Conservation (phyloP, 2,329 filamentous ascomycete species). For the Juglanconis oblonga region DNA sequence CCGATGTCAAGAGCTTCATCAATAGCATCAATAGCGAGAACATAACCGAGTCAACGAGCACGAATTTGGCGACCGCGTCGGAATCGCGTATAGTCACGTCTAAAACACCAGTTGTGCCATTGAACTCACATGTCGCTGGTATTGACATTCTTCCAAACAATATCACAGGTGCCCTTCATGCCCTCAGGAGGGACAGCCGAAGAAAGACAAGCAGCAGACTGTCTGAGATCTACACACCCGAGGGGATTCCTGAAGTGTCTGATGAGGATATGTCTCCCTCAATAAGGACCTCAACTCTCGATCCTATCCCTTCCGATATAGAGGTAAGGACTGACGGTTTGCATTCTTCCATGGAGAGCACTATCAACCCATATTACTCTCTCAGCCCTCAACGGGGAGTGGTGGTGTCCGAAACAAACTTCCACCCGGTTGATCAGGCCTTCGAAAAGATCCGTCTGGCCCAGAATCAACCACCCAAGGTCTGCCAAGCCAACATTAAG, state of each 20-base stretch:
- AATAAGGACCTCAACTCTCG: neutral
- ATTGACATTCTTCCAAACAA: neutral
- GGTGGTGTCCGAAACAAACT: neutral
- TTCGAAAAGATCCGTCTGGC: neutral
- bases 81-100: neutral
- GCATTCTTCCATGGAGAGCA: neutral
- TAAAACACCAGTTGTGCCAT: neutral
- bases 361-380: neutral
- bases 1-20: neutral
- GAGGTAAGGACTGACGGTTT: neutral
- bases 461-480: neutral
- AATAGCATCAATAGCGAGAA: neutral
- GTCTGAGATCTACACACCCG: slow-evolving; percentile 1
- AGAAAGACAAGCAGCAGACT: slow-evolving; percentile 5
- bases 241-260: neutral
- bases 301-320: no score
- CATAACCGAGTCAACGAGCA: neutral
- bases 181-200: neutral
- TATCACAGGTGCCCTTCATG: neutral
- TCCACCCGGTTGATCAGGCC: neutral
- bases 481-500: neutral
- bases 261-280: neutral
- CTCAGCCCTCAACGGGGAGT: no score
- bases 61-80: no score
- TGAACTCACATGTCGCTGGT: neutral